Percentiles rank a stretch among this genome's conserved stretches.
phyloP scores from a whole-genome alignment of 495 filamentous ascomycete species.

The Usnea hakonensis region DNA sequence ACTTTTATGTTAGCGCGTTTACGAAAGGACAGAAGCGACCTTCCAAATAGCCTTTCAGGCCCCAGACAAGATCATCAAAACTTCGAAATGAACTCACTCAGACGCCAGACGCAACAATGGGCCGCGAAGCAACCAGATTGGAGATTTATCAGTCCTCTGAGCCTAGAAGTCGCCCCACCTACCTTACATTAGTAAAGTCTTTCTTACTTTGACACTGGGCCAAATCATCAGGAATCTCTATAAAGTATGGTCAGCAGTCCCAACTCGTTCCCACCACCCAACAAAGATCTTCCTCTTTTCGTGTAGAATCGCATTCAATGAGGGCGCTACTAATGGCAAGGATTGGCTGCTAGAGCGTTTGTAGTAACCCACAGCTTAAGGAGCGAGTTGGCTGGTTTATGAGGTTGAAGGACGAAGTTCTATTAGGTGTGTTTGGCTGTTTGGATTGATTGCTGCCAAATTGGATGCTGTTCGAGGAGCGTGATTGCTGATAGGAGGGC shows the following conservation, averaged over 20 bases:
- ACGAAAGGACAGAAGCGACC: too few species aligned
- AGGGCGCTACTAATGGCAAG: slow-evolving; percentile 35
- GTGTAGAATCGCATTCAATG: slow-evolving; percentile 51
- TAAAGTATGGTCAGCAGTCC: slow-evolving; percentile 50
- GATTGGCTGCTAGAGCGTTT: slow-evolving; percentile 50
- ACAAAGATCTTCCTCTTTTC: slow-evolving; percentile 47
- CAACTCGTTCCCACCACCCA: slow-evolving; percentile 42
- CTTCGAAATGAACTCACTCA: too few species aligned
- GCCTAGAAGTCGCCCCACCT: too few species aligned
- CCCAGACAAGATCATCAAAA: too few species aligned
- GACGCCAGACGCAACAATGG: too few species aligned
- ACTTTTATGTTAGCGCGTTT: too few species aligned
- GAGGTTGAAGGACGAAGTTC: slow-evolving; percentile 47
- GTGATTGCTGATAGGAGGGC: neutral
- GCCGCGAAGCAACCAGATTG: too few species aligned
- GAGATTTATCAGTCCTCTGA: too few species aligned
- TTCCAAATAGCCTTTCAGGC: too few species aligned
- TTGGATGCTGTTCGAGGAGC: neutral
- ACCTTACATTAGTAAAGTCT: too few species aligned
- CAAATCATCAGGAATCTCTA: slow-evolving; percentile 44
- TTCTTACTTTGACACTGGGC: neutral
- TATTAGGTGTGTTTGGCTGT: slow-evolving; percentile 60
- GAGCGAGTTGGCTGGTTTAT: neutral
- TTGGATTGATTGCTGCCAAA: neutral
- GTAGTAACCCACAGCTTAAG: slow-evolving; percentile 40